Evolutionary conservation across 2,329 filamentous ascomycete genomes (phyloP).

Genomic region (Immersiporthe knoxdaviesiana): DNA sequence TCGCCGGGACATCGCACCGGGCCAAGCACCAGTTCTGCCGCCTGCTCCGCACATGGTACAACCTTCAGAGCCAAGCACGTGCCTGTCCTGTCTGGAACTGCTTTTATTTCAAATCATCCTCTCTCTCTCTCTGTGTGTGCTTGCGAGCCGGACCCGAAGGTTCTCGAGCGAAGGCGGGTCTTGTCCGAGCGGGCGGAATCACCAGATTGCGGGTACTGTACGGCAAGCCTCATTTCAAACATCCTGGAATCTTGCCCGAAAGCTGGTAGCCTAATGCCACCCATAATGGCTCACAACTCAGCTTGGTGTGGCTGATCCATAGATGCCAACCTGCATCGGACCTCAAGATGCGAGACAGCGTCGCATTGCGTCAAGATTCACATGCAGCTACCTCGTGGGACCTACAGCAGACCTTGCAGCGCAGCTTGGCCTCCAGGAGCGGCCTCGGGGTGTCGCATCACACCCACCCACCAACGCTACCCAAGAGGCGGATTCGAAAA

Average conservation of each 20-base stretch:
- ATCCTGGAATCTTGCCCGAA: slow-evolving; percentile 16
- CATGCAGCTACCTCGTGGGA: slow-evolving; percentile 16
- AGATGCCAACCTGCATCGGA: slow-evolving; percentile 24
- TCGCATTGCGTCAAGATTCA: slow-evolving; percentile 26
- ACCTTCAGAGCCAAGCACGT: background rate
- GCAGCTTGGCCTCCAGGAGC: background rate
- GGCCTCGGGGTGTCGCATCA: background rate
- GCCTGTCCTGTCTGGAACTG: background rate
- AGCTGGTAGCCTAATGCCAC: slow-evolving; percentile 23
- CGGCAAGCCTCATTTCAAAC: slow-evolving; percentile 10
- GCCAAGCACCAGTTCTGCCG: slow-evolving; percentile 10
- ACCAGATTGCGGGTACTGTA: slow-evolving; percentile 12
- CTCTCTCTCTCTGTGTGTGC: too few relatives aligned
- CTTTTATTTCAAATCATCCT: background rate
- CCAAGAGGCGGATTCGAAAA: background rate
- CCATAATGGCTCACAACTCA: slow-evolving; percentile 23
- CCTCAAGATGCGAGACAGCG: slow-evolving; percentile 21
- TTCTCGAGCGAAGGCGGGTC: background rate
- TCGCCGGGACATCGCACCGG: background rate
- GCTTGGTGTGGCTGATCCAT: slow-evolving; percentile 23
- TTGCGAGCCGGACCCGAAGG: background rate
- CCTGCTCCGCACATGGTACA: slow-evolving; percentile 4
- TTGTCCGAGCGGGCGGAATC: slow-evolving; percentile 1
- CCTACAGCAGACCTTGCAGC: background rate
- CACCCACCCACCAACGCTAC: background rate